These are phyloP conservation scores for Draba incana DNA, from an alignment of 345 rosid species.

Conservation along the genomic window DNA sequence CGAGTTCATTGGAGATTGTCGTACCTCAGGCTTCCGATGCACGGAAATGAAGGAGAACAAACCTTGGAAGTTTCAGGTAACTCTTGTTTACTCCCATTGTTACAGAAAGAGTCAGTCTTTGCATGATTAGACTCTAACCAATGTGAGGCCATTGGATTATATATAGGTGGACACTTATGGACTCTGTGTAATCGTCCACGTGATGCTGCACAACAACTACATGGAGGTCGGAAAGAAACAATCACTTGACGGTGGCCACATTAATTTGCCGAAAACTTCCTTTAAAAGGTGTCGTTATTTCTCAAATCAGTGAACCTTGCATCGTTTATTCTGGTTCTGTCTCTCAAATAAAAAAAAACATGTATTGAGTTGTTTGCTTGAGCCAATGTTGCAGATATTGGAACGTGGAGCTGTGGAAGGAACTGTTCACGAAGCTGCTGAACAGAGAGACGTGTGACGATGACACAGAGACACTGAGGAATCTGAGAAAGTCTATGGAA, in stretches of 20 bases:
- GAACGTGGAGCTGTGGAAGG: conserved; percentile 79
- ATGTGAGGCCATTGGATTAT: conserved; percentile 19
- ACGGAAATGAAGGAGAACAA: conserved; percentile 83
- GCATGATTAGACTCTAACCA: conserved; percentile 7
- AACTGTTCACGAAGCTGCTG: conserved; percentile 66
- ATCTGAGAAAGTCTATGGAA: conserved; percentile 64
- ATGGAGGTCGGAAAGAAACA: conserved; percentile 67
- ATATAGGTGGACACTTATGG: conserved; percentile 83
- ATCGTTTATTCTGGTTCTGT: not conserved
- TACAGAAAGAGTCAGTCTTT: conserved; percentile 16
- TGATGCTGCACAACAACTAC: conserved; percentile 84
- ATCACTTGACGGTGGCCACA: conserved; percentile 49
- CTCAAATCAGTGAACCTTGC: not conserved
- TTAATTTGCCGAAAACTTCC: conserved; percentile 63
- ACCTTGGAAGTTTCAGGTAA: conserved; percentile 93
- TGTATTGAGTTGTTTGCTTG: not conserved
- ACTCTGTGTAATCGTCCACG: conserved; percentile 76
- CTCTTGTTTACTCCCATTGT: conserved; percentile 19
- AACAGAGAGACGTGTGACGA: conserved; percentile 49
- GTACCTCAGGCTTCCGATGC: conserved; percentile 96
- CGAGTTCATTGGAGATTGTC: conserved; percentile 68
- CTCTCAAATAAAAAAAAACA: not conserved
- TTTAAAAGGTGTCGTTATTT: conserved; percentile 60
- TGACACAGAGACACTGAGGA: conserved; percentile 53
- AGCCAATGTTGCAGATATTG: conserved; percentile 62